Conservation (phyloP, 768 basidiomycete genomes). For the Rhodotorula graminis region DNA sequence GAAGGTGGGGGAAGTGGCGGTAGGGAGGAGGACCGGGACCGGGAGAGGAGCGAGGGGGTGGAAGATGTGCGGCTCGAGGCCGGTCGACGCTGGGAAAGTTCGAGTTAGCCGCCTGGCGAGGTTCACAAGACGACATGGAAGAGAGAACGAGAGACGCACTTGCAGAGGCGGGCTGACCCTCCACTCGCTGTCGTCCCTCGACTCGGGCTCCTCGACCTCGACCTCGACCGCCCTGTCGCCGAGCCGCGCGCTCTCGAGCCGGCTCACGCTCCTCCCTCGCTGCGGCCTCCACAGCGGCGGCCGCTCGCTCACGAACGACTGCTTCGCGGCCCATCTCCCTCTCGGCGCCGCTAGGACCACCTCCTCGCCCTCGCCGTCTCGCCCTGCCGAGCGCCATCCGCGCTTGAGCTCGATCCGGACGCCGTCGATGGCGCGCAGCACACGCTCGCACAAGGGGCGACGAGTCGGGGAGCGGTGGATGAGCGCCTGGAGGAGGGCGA, state of each 20-base stretch:
- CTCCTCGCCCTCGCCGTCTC: background rate
- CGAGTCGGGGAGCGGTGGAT: slow-evolving; percentile 14
- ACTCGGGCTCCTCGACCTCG: background rate
- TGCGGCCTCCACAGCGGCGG: background rate
- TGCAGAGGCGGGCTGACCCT: background rate
- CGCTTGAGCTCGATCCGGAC: slow-evolving; percentile 1
- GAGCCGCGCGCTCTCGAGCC: background rate
- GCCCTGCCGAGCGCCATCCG: too few relatives aligned
- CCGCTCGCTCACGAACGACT: background rate
- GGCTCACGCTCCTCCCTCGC: background rate
- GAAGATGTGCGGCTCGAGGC: background rate
- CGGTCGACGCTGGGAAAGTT: background rate
- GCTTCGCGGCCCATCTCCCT: background rate
- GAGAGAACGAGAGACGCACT: too few relatives aligned
- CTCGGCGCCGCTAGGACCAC: too few relatives aligned
- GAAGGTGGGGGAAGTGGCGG: background rate
- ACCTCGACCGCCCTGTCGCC: background rate
- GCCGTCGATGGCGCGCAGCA: background rate
- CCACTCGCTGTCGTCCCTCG: background rate
- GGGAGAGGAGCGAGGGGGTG: background rate
- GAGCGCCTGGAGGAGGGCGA: slow-evolving; percentile 16
- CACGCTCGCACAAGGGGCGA: slow-evolving; percentile 25
- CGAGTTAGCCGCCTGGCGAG: too few relatives aligned
- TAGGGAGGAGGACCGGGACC: background rate
- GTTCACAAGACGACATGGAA: too few relatives aligned